A percentile compares a stretch with the other conserved stretches of the same genome.
Conservation (phyloP, 2,329 filamentous ascomycete genomes). For the Nigrograna mackinnonii region DNA sequence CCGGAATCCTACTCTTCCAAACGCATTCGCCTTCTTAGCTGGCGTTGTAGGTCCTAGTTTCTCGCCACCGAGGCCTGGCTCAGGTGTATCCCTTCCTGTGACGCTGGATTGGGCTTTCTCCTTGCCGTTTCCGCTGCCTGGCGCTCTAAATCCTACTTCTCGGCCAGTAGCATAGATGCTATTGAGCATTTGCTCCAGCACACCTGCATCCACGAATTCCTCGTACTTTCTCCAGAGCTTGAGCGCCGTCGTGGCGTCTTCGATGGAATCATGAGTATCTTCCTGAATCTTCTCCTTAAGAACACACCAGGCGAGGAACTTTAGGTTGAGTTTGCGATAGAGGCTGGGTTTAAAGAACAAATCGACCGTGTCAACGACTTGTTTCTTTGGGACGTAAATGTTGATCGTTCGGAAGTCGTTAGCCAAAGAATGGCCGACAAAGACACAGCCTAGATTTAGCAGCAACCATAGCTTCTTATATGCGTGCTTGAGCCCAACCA, state of each 20-base stretch:
- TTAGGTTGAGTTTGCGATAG: slow-evolving; percentile 83
- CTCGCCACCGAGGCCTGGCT: slow-evolving; percentile 48
- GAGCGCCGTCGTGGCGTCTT: slow-evolving; percentile 89
- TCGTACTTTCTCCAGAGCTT: slow-evolving; percentile 88
- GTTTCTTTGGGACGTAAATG: slow-evolving; percentile 86
- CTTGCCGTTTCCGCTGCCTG: slow-evolving; percentile 24
- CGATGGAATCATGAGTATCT: slow-evolving; percentile 91
- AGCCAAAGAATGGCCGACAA: slow-evolving; percentile 89
- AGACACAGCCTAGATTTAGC: slow-evolving; percentile 90
- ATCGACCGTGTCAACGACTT: slow-evolving; percentile 93
- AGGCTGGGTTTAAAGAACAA: slow-evolving; percentile 83
- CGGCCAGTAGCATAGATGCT: slow-evolving; percentile 76
- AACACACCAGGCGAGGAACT: slow-evolving; percentile 85
- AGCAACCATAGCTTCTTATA: slow-evolving; percentile 99
- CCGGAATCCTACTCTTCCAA: slow-evolving; percentile 40
- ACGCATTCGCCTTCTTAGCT: slow-evolving; percentile 43
- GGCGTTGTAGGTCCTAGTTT: slow-evolving; percentile 53
- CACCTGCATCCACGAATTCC: slow-evolving; percentile 84
- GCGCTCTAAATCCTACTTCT: slow-evolving; percentile 51
- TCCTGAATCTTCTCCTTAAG: slow-evolving; percentile 94
- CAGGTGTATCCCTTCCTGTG: slow-evolving; percentile 58
- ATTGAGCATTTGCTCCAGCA: slow-evolving; percentile 80
- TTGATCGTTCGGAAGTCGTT: slow-evolving; percentile 99
- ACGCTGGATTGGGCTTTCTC: slow-evolving; percentile 2
- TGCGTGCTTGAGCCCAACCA: slow-evolving; percentile 84